Evolutionary conservation across 2,329 filamentous ascomycete genomes (phyloP), one percentile per base, ranked within the genome.

Genomic region (Diplodia scrobiculata): DNA sequence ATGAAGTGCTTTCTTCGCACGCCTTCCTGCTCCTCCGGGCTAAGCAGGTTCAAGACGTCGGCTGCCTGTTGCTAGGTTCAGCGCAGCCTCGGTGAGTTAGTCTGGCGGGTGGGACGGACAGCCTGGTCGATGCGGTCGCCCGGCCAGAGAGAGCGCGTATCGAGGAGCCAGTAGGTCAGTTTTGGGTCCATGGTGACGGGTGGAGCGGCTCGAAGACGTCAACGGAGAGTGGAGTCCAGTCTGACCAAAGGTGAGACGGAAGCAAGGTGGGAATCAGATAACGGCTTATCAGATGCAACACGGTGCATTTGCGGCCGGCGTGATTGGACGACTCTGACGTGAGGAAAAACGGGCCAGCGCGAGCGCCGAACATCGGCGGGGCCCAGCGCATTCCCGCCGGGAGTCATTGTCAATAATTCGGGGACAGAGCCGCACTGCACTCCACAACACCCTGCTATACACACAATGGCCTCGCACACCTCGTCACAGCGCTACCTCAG

Each of bases 1-100:
- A 89, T 80, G 75, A 88, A 86, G 78, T 86, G 85, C 78, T 86
- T 91, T 66, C 81, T 81, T 9, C 87, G 81, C 36, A 88, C 84
- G 14, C 78, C 77, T 62, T 82, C 75, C 68, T 84, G 84, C 74
- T 92, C 89, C 10, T 84, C 78, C 1, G 78, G 71, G 50, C 76
- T 78, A 68, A 84, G 72, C 19, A 83, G 71, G 1, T 71, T 51
- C 66, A 84, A 74, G 11, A 76, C 78, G 67, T 80, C 76, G 52
- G 77, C 70, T 10, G 81, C 82, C 79, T 81, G 67, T 54, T 13
- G 41, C 21, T 32, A 25, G 19, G 38, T 50, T 62, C 52, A 62
- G 66, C 62, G 41, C 27, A 38, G 29, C 32, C 11, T 9, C 25
- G 21, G 45, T 13, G 45, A 45, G 9, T 21, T 21, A 21, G 21